A percentile compares a stretch with the other conserved stretches of the same genome.
Evolutionary conservation across 2,329 filamentous ascomycete species (phyloP).

Genomic region (Verticillium zaregamsianum): DNA sequence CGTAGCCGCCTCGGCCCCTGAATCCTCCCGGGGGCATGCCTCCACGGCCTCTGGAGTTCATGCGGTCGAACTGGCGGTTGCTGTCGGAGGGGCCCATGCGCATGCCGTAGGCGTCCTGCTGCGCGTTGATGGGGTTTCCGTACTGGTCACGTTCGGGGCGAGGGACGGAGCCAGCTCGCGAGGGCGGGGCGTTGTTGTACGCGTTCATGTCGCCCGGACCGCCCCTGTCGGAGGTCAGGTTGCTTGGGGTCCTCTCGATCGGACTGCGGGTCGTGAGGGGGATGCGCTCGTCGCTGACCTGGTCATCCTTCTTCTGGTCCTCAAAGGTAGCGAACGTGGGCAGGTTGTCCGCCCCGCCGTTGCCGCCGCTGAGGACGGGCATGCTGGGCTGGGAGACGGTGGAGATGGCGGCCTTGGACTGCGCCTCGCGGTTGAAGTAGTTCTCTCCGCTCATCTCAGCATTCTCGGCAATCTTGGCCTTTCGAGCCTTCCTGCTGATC

Average conservation of each 20-base stretch:
- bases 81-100: constrained; percentile 37
- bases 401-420: constrained; percentile 41
- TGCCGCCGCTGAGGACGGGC: constrained; percentile 52
- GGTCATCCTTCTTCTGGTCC: constrained; percentile 58
- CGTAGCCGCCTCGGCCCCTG: constrained; percentile 34
- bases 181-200: constrained; percentile 19
- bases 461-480: constrained; percentile 87
- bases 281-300: constrained; percentile 63
- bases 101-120: constrained; percentile 40
- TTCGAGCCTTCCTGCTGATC: constrained; percentile 87
- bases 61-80: constrained; percentile 30
- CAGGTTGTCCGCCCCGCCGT: constrained; percentile 45
- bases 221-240: constrained; percentile 33
- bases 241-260: constrained; percentile 50
- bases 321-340: constrained; percentile 64
- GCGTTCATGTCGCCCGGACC: constrained; percentile 29
- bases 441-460: constrained; percentile 96
- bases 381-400: constrained; percentile 52
- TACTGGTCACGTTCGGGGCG: constrained; percentile 53
- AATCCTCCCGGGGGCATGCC: constrained; percentile 35
- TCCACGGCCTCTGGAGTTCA: constrained; percentile 52
- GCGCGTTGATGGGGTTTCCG: constrained; percentile 50
- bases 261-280: constrained; percentile 65
- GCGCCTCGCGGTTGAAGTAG: constrained; percentile 71
- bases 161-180: constrained; percentile 34